Evolutionary conservation across 345 rosid genomes (phyloP).

Genomic region (Citrus unshiu): DNA sequence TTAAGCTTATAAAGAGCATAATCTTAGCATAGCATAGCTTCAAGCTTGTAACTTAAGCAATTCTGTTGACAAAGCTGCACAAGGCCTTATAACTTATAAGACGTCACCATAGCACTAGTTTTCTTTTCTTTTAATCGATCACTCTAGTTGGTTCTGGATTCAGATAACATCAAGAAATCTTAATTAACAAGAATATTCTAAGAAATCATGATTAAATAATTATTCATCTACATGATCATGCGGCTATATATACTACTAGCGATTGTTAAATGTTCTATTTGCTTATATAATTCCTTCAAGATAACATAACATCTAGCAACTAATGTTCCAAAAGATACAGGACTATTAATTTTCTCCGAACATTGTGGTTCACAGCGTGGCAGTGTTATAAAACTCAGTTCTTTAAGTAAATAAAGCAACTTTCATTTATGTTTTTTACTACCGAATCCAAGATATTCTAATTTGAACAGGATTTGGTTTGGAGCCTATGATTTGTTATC

Average conservation of each 20-base stretch:
- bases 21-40: neutral
- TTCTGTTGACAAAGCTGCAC: neutral
- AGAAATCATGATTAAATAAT: conserved; percentile 3
- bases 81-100: neutral
- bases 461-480: neutral
- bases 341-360: neutral
- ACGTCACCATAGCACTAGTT: neutral
- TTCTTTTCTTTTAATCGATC: neutral
- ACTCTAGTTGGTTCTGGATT: too few species aligned
- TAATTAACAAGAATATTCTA: neutral
- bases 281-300: neutral
- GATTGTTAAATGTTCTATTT: neutral
- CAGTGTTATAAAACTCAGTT: neutral
- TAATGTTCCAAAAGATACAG: neutral
- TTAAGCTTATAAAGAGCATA: neutral
- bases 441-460: neutral
- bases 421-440: neutral
- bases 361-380: neutral
- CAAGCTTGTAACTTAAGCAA: neutral
- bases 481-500: neutral
- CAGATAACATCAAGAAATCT: neutral
- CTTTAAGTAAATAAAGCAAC: neutral
- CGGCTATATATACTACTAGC: neutral
- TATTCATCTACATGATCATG: neutral
- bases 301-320: neutral